Evolutionary conservation across 1,284 basidiomycete species (phyloP), one percentile per base, ranked within the genome.

Genomic region (Lentinula novae-zelandiae): DNA sequence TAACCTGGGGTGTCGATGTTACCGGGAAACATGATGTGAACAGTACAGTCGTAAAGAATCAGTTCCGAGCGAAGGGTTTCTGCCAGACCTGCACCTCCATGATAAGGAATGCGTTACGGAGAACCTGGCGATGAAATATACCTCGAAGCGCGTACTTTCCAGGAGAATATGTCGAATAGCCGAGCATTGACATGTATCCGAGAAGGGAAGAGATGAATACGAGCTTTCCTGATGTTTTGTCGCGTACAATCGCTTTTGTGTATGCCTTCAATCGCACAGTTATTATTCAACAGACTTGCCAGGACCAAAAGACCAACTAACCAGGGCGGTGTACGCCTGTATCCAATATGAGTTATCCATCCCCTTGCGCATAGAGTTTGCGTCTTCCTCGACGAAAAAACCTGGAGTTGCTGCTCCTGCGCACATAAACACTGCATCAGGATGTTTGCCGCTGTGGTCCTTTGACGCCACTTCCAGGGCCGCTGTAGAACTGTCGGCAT

Each of bases 91-190:
- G 92, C 0, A 87, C 62, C 82, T 82, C 75, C 27, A 27, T 0
- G 98, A 97, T 0, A 92, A 95, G 0, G 83, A 85, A 36, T 17
- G 33, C 9, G 22, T 7, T 12, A 8, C 36, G 22, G 33, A 20
- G 5, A 95, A 95, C 75, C 80, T 77, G 70, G 96, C 95, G 93
- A 0, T 55, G 5, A 20, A 22, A 70, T 70, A 46, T 68, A 92
- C 94, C 95, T 76, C 95, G 80, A n/a, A 98, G 75, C 8, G 96
- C 96, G 67, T 92, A 89, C 73, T 98, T 98, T 54, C 87, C 91
- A 0, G 96, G 94, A 1, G 92, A 78, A 72, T 99, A 98, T 2
- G 89, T 83, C 3, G 90, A 81, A 68, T 92, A 98, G 0, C 96
- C 96, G 12, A 92, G 78, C 57, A 98, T 81, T 0, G 86, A 84